Evolutionary conservation across 2,329 filamentous ascomycete genomes (phyloP).

Genomic region (Scedosporium dehoogii): DNA sequence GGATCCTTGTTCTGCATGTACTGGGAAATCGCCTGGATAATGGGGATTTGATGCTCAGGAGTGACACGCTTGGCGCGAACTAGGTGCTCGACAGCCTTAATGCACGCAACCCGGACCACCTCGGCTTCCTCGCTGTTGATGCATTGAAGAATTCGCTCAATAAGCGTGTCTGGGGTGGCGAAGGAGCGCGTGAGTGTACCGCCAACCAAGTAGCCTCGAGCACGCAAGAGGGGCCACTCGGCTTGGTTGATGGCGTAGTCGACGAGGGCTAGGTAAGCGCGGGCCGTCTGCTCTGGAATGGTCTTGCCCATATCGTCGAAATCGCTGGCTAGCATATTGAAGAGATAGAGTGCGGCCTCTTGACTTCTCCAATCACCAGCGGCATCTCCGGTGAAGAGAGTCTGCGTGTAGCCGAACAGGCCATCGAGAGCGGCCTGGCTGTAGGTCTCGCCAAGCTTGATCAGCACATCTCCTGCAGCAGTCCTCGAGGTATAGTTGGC

Average conservation of each 20-base stretch:
- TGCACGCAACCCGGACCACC: conserved; percentile 83
- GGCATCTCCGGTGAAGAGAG: conserved; percentile 52
- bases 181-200: conserved; percentile 66
- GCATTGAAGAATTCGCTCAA: conserved; percentile 64
- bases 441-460: conserved; percentile 89
- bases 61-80: conserved; percentile 42
- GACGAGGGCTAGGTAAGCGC: conserved; percentile 71
- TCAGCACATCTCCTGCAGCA: conserved; percentile 82
- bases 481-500: conserved; percentile 94
- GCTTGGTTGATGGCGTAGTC: conserved; percentile 61
- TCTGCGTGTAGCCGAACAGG: conserved; percentile 65
- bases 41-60: conserved; percentile 46
- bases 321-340: conserved; percentile 76
- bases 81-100: conserved; percentile 71
- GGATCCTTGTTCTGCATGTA: conserved; percentile 77
- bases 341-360: conserved; percentile 74
- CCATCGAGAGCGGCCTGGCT: conserved; percentile 66
- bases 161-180: conserved; percentile 51
- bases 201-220: conserved; percentile 78
- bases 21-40: conserved; percentile 54
- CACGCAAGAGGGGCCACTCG: conserved; percentile 68
- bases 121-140: conserved; percentile 71
- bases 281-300: conserved; percentile 59
- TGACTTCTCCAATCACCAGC: conserved; percentile 49
- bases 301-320: conserved; percentile 67